A percentile compares a stretch with the other conserved stretches of the same genome.
These are phyloP conservation scores for Echria macrotheca DNA, from an alignment of 495 filamentous ascomycete species.

Conservation along the genomic window DNA sequence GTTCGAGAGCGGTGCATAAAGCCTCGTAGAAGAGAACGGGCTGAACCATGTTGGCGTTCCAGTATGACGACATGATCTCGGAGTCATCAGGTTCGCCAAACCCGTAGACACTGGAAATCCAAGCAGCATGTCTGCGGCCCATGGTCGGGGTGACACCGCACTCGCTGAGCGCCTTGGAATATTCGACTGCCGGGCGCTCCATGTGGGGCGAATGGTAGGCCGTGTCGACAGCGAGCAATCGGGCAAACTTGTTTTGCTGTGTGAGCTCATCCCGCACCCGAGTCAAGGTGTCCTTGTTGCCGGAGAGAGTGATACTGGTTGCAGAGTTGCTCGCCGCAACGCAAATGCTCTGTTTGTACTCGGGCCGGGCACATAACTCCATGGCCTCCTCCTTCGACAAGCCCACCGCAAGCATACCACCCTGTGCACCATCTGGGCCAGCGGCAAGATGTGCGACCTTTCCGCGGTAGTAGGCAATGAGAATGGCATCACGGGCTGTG, in stretches of 20 bases:
- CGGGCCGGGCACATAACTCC: slow-evolving; percentile 22
- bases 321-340: slow-evolving; percentile 42
- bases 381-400: slow-evolving; percentile 31
- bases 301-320: slow-evolving; percentile 36
- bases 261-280: slow-evolving; percentile 28
- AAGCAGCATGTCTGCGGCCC: slow-evolving; percentile 22
- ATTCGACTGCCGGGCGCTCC: slow-evolving; percentile 35
- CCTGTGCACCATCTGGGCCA: slow-evolving; percentile 22
- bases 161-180: slow-evolving; percentile 27
- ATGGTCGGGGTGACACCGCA: slow-evolving; percentile 21
- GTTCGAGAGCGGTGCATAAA: slow-evolving; percentile 31
- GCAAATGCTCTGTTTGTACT: slow-evolving; percentile 26
- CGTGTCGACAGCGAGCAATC: slow-evolving; percentile 41
- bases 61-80: slow-evolving; percentile 41
- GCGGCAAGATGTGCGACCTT: slow-evolving; percentile 28
- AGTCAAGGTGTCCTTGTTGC: slow-evolving; percentile 36
- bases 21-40: slow-evolving; percentile 55
- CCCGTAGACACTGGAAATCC: slow-evolving; percentile 39
- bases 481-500: slow-evolving; percentile 39
- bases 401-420: slow-evolving; percentile 37
- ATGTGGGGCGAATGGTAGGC: slow-evolving; percentile 65
- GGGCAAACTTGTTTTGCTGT: slow-evolving; percentile 31
- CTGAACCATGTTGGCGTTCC: slow-evolving; percentile 54
- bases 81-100: slow-evolving; percentile 11
- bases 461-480: slow-evolving; percentile 42